Evolutionary conservation across 2,329 filamentous ascomycete genomes (phyloP).

Genomic region (Nigrospora sphaerica): DNA sequence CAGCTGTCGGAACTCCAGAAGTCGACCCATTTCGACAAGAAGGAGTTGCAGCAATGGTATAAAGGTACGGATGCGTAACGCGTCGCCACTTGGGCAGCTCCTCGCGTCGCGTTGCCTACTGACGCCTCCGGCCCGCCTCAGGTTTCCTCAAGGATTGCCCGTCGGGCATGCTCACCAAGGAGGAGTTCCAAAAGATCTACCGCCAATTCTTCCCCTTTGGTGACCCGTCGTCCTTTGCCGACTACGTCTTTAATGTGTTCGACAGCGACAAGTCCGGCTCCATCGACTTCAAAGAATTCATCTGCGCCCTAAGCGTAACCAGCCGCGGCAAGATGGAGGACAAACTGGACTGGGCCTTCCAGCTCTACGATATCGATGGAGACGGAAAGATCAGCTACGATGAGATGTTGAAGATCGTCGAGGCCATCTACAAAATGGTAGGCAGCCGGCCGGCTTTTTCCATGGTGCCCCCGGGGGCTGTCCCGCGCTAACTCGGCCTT

Average conservation of each 20-base stretch:
- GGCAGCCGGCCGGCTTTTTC: constrained; percentile 1
- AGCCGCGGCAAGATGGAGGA: constrained; percentile 98
- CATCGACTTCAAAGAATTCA: constrained; percentile 99
- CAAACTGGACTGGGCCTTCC: constrained; percentile 98
- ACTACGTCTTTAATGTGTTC: constrained; percentile 99
- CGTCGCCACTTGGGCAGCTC: constrained; percentile 16
- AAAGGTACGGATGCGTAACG: constrained; percentile 58
- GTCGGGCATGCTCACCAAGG: constrained; percentile 91
- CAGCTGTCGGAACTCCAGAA: constrained; percentile 93
- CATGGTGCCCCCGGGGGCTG: no score
- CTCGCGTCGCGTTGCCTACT: background rate
- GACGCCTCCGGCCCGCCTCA: constrained; percentile 26
- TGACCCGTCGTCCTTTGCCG: constrained; percentile 93
- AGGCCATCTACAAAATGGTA: constrained; percentile 99
- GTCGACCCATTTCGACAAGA: constrained; percentile 98
- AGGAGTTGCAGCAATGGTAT: constrained; percentile 99
- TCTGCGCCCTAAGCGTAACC: constrained; percentile 94
- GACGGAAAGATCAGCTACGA: constrained; percentile 99
- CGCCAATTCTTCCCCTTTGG: constrained; percentile 99
- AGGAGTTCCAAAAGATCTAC: constrained; percentile 99
- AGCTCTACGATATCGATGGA: constrained; percentile 97
- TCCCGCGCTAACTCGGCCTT: background rate
- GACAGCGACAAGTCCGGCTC: constrained; percentile 95
- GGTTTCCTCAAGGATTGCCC: constrained; percentile 98
- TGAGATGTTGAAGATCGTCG: constrained; percentile 97